A percentile compares a stretch with the other conserved stretches of the same genome.
phyloP scores from a whole-genome alignment of 2,329 filamentous ascomycete genomes.

The Venturia pyrina region DNA sequence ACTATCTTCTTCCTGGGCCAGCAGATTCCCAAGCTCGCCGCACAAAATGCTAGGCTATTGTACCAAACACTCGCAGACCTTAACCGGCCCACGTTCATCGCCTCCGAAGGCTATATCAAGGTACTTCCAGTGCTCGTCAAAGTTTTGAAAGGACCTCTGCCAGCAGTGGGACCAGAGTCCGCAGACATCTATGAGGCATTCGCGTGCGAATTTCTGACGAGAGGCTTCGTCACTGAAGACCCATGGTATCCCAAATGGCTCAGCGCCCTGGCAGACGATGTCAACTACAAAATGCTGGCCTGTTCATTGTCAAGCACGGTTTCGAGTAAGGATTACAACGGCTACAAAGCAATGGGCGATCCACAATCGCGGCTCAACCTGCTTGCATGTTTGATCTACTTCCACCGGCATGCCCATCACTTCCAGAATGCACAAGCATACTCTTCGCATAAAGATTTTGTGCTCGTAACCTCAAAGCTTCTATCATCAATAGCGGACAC shows the following conservation, averaged over 20 bases:
- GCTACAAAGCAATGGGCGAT: conserved; percentile 23
- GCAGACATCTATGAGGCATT: conserved; percentile 29
- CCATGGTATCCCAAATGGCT: conserved; percentile 27
- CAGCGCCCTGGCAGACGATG: conserved; percentile 33
- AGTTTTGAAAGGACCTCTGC: conserved; percentile 23
- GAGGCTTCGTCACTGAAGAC: conserved; percentile 28
- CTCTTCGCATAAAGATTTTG: conserved; percentile 42
- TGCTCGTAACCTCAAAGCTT: conserved; percentile 45
- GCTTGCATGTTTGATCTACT: conserved; percentile 49
- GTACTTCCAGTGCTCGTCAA: conserved; percentile 15
- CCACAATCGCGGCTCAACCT: conserved; percentile 43
- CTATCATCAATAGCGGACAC: conserved; percentile 47
- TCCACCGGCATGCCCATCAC: conserved; percentile 40
- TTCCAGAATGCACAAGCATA: conserved; percentile 28
- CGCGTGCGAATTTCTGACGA: conserved; percentile 34
- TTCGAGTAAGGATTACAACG: conserved; percentile 19
- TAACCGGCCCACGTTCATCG: neutral
- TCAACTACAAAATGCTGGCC: conserved; percentile 41
- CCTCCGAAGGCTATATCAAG: neutral
- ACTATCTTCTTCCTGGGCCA: conserved; percentile 3
- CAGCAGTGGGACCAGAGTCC: conserved; percentile 24
- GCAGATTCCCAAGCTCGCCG: conserved; percentile 8
- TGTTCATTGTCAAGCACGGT: conserved; percentile 23
- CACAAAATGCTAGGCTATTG: conserved; percentile 4
- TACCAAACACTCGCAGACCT: conserved; percentile 9